A percentile compares a stretch with the other conserved stretches of the same genome.
phyloP scores from a whole-genome alignment of 2,329 filamentous ascomycete genomes.

The Xylaria sp. region DNA sequence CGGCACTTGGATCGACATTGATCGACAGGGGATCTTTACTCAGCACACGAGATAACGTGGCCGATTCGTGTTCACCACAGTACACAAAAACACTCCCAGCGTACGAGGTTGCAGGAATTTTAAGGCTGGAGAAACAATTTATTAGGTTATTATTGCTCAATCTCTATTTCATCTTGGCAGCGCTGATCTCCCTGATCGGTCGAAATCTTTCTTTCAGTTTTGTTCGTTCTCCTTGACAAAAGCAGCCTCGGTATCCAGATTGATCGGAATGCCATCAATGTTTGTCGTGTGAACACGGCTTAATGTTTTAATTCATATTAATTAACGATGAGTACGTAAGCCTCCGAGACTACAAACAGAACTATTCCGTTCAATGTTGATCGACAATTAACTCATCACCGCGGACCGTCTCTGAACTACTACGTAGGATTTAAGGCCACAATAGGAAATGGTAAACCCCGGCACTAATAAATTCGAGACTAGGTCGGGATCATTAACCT shows the following conservation, averaged over 20 bases:
- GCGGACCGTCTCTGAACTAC: neutral
- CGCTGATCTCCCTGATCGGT: conserved; percentile 4
- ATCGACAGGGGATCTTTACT: conserved; percentile 33
- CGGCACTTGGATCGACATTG: conserved; percentile 34
- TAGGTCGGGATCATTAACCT: neutral
- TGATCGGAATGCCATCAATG: neutral
- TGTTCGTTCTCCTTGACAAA: neutral
- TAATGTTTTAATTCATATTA: neutral
- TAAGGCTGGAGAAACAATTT: neutral
- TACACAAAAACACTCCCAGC: neutral
- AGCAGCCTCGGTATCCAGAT: neutral
- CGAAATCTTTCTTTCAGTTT: neutral
- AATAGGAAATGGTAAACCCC: neutral
- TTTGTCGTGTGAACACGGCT: neutral
- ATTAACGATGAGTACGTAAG: conserved; percentile 10
- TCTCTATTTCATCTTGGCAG: conserved; percentile 6
- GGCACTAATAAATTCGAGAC: conserved; percentile 3
- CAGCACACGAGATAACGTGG: conserved; percentile 14
- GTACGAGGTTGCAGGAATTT: neutral
- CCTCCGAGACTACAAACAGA: neutral
- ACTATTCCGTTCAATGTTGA: conserved; percentile 5
- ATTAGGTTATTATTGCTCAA: conserved; percentile 12
- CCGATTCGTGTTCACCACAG: conserved; percentile 18
- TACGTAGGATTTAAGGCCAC: neutral
- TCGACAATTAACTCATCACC: conserved; percentile 4